Base-by-base conservation (phyloP, 768 basidiomycete genomes). In the Russula brevipes region DNA sequence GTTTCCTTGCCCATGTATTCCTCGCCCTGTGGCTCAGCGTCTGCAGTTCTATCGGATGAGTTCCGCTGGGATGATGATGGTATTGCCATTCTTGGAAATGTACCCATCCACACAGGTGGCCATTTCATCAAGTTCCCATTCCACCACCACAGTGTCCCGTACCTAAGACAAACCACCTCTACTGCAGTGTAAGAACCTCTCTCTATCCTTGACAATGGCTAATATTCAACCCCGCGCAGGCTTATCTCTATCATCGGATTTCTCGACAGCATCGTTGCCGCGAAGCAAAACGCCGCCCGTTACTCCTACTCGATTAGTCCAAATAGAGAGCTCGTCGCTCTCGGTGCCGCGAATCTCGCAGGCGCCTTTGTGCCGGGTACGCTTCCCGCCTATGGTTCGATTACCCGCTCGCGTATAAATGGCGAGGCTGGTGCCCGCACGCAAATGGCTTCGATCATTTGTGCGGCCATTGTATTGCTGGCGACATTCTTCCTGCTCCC, bases 241-340 rank as follows among this genome's bases (percentile, higher is more conserved):
- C 72, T 94, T 57, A 87, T 91, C 54, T 83, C 89, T 0, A 81
- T 96, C 46, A 82, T 93, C 24, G 97, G 97, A 1, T 97, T 95
- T 73, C 77, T 99, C 64, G 96, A 99, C 72, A 92, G 89, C 64
- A 94, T 97, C 65, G 93, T 94, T 2, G 91, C 94, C 0, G 96
- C 96, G 2, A 97, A 98, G 70, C 94, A 98, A 72, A 95, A 90
- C 63, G 85, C 85, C 0, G 82, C 85, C 4, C 86, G 87, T 12
- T 98, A 88, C 70, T 89, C 91, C 3, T 88, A 98, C 72, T 82
- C 89, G 0, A 89, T 98, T 66, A 90, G 86, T 66, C 93, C 94
- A 0, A 99, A 98, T 72, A 87, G 97, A 35, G 97, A 99, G 71
- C 80, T 98, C 1, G 95, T 98, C 31, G 97, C 97, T 1, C 78